phyloP scores from a whole-genome alignment of 192 early-diverging fungal species.

The Dispira simplex region DNA sequence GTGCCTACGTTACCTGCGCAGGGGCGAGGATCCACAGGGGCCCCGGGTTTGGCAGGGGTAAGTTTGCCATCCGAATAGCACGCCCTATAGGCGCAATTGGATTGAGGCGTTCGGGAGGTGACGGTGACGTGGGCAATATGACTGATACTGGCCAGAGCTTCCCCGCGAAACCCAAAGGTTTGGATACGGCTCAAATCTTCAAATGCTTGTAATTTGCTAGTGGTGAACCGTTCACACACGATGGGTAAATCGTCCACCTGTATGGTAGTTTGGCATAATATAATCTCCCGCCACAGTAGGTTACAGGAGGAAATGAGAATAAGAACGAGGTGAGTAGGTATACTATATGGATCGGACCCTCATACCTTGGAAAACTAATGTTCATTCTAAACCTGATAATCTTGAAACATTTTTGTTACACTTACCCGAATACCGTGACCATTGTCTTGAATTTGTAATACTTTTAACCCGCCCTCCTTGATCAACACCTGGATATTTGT shows the following conservation, averaged over 20 bases:
- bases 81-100: conserved; percentile 43
- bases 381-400: background rate
- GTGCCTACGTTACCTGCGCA: conserved; percentile 95
- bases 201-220: conserved; percentile 73
- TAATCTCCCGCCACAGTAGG: too few relatives aligned
- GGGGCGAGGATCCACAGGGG: conserved; percentile 65
- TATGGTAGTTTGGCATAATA: background rate
- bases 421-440: conserved; percentile 70
- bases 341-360: background rate
- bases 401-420: background rate
- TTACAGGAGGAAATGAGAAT: background rate
- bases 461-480: conserved; percentile 87
- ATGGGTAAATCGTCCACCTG: conserved; percentile 74
- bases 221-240: conserved; percentile 92
- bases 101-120: conserved; percentile 58
- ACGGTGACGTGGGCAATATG: conserved; percentile 89
- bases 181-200: conserved; percentile 73
- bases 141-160: conserved; percentile 92
- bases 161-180: conserved; percentile 95
- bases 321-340: background rate
- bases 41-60: conserved; percentile 56
- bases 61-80: conserved; percentile 77
- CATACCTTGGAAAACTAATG: background rate
- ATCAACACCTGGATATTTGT: conserved; percentile 65
- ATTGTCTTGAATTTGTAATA: conserved; percentile 92